phyloP scores from a whole-genome alignment of 2,329 filamentous ascomycete genomes.

The Gnomoniopsis sp. region DNA sequence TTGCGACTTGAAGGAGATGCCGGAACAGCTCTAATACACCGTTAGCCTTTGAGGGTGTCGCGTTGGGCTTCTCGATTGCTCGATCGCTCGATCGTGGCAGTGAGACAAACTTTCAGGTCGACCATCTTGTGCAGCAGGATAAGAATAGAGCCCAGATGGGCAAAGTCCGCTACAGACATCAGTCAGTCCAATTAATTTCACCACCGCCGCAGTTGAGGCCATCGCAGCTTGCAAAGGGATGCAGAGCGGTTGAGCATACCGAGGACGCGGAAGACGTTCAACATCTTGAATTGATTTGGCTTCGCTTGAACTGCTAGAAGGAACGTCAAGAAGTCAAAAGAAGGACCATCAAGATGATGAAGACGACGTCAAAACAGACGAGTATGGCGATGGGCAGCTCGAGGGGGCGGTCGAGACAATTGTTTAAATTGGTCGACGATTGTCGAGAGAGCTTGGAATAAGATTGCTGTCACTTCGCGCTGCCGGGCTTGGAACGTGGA shows the following conservation, averaged over 20 bases:
- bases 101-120: conserved; percentile 72
- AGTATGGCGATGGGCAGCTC: neutral
- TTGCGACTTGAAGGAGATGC: conserved; percentile 99
- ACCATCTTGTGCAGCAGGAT: conserved; percentile 98
- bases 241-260: conserved; percentile 36
- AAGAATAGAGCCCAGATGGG: conserved; percentile 89
- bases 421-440: neutral
- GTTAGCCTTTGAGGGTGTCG: conserved; percentile 16
- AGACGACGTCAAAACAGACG: neutral
- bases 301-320: conserved; percentile 1
- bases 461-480: no score
- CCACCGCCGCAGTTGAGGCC: conserved; percentile 5
- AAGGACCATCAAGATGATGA: conserved; percentile 7
- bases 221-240: conserved; percentile 13
- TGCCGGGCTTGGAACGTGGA: neutral
- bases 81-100: neutral
- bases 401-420: no score
- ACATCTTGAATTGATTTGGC: conserved; percentile 34
- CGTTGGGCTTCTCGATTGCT: neutral
- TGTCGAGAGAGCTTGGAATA: neutral
- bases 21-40: conserved; percentile 76
- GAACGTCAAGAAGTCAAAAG: neutral
- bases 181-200: conserved; percentile 17
- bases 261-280: conserved; percentile 58
- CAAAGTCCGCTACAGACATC: conserved; percentile 74